Conservation (phyloP, 2,329 filamentous ascomycete species). For the Coniella vitis region DNA sequence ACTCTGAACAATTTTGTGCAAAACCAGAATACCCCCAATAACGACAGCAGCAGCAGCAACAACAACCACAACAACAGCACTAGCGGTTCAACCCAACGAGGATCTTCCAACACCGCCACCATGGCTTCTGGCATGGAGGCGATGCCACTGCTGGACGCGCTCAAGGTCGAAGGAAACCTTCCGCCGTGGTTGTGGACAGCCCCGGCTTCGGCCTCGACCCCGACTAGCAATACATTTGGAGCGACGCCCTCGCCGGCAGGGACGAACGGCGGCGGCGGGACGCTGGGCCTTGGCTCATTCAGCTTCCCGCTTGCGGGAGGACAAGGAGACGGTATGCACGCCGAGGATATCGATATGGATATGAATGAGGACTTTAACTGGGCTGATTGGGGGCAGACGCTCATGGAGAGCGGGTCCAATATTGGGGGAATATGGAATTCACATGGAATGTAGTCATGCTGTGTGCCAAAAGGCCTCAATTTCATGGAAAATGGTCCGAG, state of each 20-base stretch:
- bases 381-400: slow-evolving; percentile 30
- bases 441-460: slow-evolving; percentile 10
- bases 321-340: slow-evolving; percentile 1
- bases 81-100: not conserved
- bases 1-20: slow-evolving; percentile 13
- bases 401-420: slow-evolving; percentile 23
- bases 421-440: slow-evolving; percentile 21
- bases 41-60: not conserved
- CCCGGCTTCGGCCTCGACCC: slow-evolving; percentile 19
- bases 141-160: slow-evolving; percentile 29
- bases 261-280: not conserved
- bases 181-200: slow-evolving; percentile 50
- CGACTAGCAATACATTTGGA: not conserved
- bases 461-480: not conserved
- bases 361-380: slow-evolving; percentile 33
- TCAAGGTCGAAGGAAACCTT: slow-evolving; percentile 37
- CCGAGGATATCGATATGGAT: slow-evolving; percentile 27
- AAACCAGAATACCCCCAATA: not conserved
- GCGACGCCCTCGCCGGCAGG: not conserved
- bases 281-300: not conserved
- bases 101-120: slow-evolving; percentile 1
- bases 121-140: slow-evolving; percentile 7
- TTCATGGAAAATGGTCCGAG: not conserved
- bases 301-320: slow-evolving; percentile 14
- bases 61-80: not conserved